Evolutionary conservation across 495 filamentous ascomycete species (phyloP), one percentile per base, ranked within the genome.

Genomic region (Hypoxylon lenormandii): DNA sequence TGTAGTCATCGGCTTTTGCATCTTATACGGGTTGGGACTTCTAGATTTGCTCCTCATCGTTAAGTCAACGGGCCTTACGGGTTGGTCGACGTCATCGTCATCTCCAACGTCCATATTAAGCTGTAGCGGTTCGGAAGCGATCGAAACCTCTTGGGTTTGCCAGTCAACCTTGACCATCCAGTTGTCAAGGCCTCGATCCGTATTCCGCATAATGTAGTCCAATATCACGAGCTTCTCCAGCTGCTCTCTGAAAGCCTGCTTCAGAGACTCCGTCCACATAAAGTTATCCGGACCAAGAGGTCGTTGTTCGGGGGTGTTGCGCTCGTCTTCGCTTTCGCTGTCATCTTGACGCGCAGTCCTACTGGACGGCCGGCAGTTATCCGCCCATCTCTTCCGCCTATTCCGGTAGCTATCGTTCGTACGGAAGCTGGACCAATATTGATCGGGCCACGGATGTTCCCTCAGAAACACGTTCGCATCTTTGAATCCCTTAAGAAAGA

Each of bases 151-250:
- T 70, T 95, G 86, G 19, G 84, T 89, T 47, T 91, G 84, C 86
- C 87, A 92, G 75, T 98, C 93, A 21, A 99, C 91, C 73, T 91
- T 94, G 70, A 99, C 92, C 95, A 99, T 99, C 95, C 95, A 99
- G 64, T 99, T 99, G 77, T 99, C 95, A 63, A 97, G 81, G 10
- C 95, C 95, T 78, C 95, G 86, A 76, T 99, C 95, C 3, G 95
- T 99, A 74, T 99, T 99, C 19, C 95, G 88, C 95, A 99, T 99
- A 51, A 99, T 96, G 70, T 99, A 99, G 78, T 99, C 95, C 72
- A 99, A 76, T 70, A 99, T 96, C 11, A 99, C 95, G 10, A 99
- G 83, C 79, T 98, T 99, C 79, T 99, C 95, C 36, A 99, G 82
- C 78, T 97, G 91, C 73, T 97, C 96, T 7, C 95, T 83, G 78